Evolutionary conservation across 129 eudicot genomes (phyloP).

Genomic region (Kitagawia praeruptora): DNA sequence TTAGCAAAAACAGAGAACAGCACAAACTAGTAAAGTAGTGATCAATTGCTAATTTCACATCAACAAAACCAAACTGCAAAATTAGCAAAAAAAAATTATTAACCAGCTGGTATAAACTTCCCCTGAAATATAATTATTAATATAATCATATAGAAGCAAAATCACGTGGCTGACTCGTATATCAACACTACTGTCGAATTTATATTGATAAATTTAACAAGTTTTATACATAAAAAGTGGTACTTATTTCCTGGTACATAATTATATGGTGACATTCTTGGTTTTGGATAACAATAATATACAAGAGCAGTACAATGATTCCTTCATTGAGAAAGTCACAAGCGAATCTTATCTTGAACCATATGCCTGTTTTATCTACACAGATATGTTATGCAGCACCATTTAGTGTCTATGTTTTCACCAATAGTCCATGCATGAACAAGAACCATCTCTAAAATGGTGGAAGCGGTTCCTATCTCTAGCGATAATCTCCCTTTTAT

Average conservation of each 20-base stretch:
- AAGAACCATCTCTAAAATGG: conserved; percentile 43
- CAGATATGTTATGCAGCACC: conserved; percentile 4
- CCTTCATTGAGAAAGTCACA: neutral
- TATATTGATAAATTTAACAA: neutral
- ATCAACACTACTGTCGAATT: neutral
- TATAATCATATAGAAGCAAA: neutral
- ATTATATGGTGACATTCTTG: neutral
- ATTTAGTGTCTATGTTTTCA: conserved; percentile 15
- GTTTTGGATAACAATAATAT: neutral
- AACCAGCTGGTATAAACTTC: neutral
- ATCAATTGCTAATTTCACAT: neutral
- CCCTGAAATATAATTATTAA: neutral
- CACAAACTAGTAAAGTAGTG: neutral
- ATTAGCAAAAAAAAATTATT: neutral
- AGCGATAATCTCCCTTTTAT: conserved; percentile 43
- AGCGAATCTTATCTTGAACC: conserved; percentile 1
- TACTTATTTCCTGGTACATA: neutral
- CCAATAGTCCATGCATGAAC: conserved; percentile 54
- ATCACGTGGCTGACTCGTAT: neutral
- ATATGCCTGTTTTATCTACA: neutral
- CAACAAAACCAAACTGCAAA: neutral
- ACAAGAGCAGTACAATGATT: conserved; percentile 4
- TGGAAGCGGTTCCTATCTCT: conserved; percentile 50
- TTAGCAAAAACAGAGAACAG: neutral
- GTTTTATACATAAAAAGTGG: neutral